Evolutionary conservation across 2,329 filamentous ascomycete species (phyloP), one percentile per base, ranked within the genome.

Genomic region (Cladophialophora bantiana): DNA sequence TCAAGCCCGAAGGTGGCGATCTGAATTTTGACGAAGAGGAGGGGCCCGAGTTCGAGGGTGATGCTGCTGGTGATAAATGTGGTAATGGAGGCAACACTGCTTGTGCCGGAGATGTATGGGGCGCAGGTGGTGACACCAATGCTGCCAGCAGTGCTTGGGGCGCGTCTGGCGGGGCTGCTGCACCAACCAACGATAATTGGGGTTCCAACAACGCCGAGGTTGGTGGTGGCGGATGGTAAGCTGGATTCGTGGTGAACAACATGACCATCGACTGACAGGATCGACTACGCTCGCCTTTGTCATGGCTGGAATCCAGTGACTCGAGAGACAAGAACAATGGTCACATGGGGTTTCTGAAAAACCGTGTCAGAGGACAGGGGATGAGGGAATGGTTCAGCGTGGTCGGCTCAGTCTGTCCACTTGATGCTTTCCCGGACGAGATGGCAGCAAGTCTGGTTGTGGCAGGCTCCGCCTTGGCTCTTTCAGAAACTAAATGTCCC

Each of bases 21-120:
- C 64, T 85, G 5, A 75, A 78, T 3, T 88, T 85, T 68, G 79
- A 86, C 20, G 86, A 89, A 42, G 83, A 87, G 55, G 81, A 79
- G 5, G 83, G 85, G 56, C 83, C 83, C 48, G 78, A 71, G 7
- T 52, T 45, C 20, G 75, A 74, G 10, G 69, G 69, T 6, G 65
- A 60, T 31, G 69, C 53, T 48, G 71, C 55, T 36, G 71, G 70
- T 31, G 72, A 57, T 57, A 54, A 60, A n/a, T 66, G 63, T 60
- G 68, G 57, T 38, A 67, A 58, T 57, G 70, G 59, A 18, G 68
- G 55, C 34, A 53, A 58, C 26, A 61, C 59, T 55, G 54, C 61
- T 13, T 32, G 36, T 53, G 56, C 62, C 12, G 50, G 7, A 26
- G 61, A 64, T 38, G 38, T 18, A 32, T 69, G 57, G 67, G 62